Conservation (phyloP, 2,329 filamentous ascomycete species). For the Keithomyces neogunnii region DNA sequence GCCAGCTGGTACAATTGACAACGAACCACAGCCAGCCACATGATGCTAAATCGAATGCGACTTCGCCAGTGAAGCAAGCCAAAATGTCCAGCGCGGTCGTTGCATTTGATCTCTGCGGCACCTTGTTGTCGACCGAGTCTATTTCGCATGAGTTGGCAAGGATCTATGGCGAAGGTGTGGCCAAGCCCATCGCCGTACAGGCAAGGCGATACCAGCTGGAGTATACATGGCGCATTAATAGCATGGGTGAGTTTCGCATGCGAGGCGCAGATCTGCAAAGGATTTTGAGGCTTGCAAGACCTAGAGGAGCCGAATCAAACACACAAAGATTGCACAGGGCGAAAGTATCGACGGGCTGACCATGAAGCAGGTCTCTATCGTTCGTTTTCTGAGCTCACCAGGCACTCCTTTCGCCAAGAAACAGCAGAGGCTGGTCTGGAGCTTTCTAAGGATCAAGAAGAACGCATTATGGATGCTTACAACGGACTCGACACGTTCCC, state of each 20-base stretch:
- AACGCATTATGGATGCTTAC: conserved; percentile 53
- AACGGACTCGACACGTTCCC: conserved; percentile 55
- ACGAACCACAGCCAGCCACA: neutral
- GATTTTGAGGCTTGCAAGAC: no score
- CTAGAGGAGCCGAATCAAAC: no score
- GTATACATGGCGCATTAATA: conserved; percentile 68
- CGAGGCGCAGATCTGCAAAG: no score
- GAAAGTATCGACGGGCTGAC: neutral
- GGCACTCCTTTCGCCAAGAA: conserved; percentile 53
- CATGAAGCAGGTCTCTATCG: conserved; percentile 33
- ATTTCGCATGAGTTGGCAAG: conserved; percentile 51
- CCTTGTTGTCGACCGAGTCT: conserved; percentile 62
- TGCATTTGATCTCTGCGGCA: conserved; percentile 71
- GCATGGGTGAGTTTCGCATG: conserved; percentile 51
- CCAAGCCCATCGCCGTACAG: conserved; percentile 45
- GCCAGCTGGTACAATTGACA: neutral
- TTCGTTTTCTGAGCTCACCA: conserved; percentile 35
- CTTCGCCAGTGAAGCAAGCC: neutral
- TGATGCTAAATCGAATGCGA: neutral
- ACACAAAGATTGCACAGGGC: neutral
- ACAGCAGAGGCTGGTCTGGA: conserved; percentile 45
- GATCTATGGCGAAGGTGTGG: conserved; percentile 49
- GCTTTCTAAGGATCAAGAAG: conserved; percentile 34
- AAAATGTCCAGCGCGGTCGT: conserved; percentile 35
- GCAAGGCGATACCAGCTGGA: conserved; percentile 67